Evolutionary conservation across 768 basidiomycete genomes (phyloP).

Genomic region (Chalciporus chontae): DNA sequence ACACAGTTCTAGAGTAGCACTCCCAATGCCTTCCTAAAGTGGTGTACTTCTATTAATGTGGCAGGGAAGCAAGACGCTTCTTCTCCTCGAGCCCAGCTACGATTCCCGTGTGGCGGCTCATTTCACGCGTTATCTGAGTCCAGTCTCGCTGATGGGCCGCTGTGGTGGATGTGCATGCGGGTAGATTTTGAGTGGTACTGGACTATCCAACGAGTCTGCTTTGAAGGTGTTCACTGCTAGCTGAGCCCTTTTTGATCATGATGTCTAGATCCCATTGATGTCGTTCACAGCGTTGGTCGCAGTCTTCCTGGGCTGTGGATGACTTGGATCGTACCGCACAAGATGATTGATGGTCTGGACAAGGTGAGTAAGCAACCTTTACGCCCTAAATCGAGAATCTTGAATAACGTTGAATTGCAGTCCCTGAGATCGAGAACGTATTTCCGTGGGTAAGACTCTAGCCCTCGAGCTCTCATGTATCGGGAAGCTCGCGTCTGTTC

Average conservation of each 20-base stretch:
- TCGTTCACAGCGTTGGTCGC: conserved; percentile 5
- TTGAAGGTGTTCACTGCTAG: background rate
- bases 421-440: conserved; percentile 65
- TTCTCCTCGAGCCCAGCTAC: conserved; percentile 11
- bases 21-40: conserved; percentile 5
- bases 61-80: conserved; percentile 19
- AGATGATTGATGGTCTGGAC: conserved; percentile 65
- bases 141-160: conserved; percentile 9
- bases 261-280: background rate
- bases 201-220: conserved; percentile 2
- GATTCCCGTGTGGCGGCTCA: background rate
- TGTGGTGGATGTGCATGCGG: conserved; percentile 9
- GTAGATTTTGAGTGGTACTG: conserved; percentile 1
- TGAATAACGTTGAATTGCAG: conserved; percentile 11
- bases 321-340: conserved; percentile 74
- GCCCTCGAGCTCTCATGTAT: conserved; percentile 65
- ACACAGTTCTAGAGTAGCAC: conserved; percentile 14
- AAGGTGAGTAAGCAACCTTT: conserved; percentile 48
- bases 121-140: conserved; percentile 7
- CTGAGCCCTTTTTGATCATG: background rate
- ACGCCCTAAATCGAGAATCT: conserved; percentile 10
- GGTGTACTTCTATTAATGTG: conserved; percentile 12
- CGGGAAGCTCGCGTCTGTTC: conserved; percentile 30
- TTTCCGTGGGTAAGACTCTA: conserved; percentile 82
- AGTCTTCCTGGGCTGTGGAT: conserved; percentile 71